Evolutionary conservation across 805 yeast genomes (phyloP).

Genomic region (Candida qinlingensis): DNA sequence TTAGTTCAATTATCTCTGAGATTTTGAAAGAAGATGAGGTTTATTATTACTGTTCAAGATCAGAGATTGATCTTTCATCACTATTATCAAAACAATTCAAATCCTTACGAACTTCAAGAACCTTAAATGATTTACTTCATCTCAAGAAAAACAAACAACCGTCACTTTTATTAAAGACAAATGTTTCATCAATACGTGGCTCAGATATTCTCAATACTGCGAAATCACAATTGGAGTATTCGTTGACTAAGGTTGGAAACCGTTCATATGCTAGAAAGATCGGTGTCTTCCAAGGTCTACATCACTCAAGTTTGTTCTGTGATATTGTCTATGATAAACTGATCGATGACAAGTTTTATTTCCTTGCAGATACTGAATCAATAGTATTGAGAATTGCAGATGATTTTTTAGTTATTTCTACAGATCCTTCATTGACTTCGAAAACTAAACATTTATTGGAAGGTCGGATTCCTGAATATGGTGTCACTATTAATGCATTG

Average conservation of each 20-base stretch:
- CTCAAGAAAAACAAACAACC: neutral
- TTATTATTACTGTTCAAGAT: constrained; percentile 6
- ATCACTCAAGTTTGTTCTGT: constrained; percentile 69
- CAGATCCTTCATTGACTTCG: constrained; percentile 29
- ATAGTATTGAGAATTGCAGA: constrained; percentile 68
- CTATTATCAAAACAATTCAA: constrained; percentile 30
- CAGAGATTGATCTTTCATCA: constrained; percentile 15
- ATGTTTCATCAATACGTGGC: constrained; percentile 29
- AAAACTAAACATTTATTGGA: constrained; percentile 26
- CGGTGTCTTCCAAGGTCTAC: constrained; percentile 86
- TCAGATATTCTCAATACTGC: constrained; percentile 42
- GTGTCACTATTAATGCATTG: constrained; percentile 28
- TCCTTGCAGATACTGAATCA: constrained; percentile 23
- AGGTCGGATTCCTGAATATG: constrained; percentile 33
- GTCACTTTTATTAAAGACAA: neutral
- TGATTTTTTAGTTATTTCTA: constrained; percentile 73
- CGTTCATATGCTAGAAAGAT: constrained; percentile 41
- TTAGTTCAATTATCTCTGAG: constrained; percentile 29
- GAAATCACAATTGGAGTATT: constrained; percentile 46
- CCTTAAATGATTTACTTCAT: neutral
- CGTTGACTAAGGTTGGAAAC: constrained; percentile 37
- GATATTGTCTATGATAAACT: constrained; percentile 66
- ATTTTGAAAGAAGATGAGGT: constrained; percentile 24
- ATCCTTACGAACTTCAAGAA: neutral
- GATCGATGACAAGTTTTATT: constrained; percentile 31